A percentile compares a stretch with the other conserved stretches of the same genome.
These are phyloP conservation scores for Gossypium lobatum DNA, from an alignment of 441 rosid species.

Conservation along the genomic window DNA sequence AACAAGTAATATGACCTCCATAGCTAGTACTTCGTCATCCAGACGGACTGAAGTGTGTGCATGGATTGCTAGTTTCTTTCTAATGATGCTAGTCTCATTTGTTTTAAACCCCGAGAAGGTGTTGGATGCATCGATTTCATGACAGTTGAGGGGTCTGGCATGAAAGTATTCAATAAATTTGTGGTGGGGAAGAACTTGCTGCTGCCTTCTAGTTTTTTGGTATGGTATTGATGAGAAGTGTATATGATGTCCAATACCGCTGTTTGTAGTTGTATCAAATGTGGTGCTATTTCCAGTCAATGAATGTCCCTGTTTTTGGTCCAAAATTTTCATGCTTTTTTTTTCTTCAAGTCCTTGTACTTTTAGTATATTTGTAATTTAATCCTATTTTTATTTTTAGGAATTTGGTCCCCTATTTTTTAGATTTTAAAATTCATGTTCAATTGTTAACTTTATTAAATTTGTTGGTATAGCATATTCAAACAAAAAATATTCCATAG, in stretches of 20 bases:
- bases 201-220: constrained; percentile 18
- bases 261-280: background rate
- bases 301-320: background rate
- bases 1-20: constrained; percentile 49
- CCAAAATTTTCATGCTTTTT: background rate
- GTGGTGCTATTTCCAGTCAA: background rate
- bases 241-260: background rate
- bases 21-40: constrained; percentile 38
- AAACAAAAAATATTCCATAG: no score
- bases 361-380: no score
- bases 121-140: background rate
- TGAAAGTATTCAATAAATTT: background rate
- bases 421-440: background rate
- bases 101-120: constrained; percentile 11
- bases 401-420: no score
- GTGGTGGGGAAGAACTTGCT: background rate
- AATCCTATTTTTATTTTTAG: no score
- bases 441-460: no score
- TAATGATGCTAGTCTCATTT: constrained; percentile 18
- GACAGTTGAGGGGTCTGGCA: background rate
- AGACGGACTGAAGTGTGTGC: constrained; percentile 12
- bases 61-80: constrained; percentile 30
- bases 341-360: no score
- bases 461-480: no score
- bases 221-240: constrained; percentile 18